Evolutionary conservation across 805 yeast genomes (phyloP), one percentile per base, ranked within the genome.

Genomic region (Blastobotrys mokoenaii): DNA sequence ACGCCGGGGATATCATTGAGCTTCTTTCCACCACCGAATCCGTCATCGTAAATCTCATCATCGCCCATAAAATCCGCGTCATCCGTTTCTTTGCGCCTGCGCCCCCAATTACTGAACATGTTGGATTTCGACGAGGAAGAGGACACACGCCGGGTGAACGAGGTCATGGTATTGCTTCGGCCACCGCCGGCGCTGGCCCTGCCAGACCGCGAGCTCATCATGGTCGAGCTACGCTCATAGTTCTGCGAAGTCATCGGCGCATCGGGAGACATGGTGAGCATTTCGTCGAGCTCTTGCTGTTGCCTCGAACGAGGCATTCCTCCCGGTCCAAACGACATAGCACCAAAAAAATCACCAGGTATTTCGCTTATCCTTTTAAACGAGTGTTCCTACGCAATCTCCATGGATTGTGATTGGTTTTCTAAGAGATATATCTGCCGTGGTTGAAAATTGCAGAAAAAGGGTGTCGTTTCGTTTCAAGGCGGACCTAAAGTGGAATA

Each of bases 281-380:
- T 40, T 14, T 49, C 52, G 25, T 50, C 55, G 22, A 52, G 37
- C 27, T 47, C 53, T 34, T 51, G 54, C 41, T 53, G 52, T 35
- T 41, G 46, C 30, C 53, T 39, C 9, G 57, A 50, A 38, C 46
- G 46, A 18, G 59, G 59, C 57, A 53, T 55, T 29, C 58, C 58
- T 16, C 57, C 57, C 10, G 52, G 50, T 9, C 30, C 40, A 18
- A 37, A 37, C 22, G 31, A 20, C 31, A 37, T 37, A 6, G 14
- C 5, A 14, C 7, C 35, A 4, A 15, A 32, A 22, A 22, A 22
- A 22, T 22, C 27, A 22, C 27, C 27, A 22, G 8, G 8, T 5
- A 22, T 5, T 22, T 22, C 27, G 27, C 27, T 22, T 22, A 22
- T 22, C 27, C 27, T 22, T 22, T 22, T 22, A 5, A 22, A 22